These are phyloP conservation scores for Crithidia thermophila DNA, from an alignment of 208 protist species.

Conservation along the genomic window DNA sequence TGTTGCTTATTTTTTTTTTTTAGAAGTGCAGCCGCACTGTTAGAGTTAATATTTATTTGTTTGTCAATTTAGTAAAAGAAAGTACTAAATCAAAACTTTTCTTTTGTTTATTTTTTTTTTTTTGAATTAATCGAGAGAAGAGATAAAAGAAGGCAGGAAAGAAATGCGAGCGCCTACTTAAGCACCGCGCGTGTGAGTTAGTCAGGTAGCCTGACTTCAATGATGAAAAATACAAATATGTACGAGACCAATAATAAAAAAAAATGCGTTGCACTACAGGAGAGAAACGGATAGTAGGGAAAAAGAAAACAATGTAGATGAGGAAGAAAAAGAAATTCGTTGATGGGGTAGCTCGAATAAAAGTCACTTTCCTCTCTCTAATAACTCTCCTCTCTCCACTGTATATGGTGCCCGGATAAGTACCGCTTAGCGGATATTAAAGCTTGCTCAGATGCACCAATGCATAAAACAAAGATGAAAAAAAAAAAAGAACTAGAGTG, in stretches of 20 bases:
- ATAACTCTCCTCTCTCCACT: too few relatives aligned
- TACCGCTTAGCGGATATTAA: too few relatives aligned
- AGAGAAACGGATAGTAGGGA: background rate
- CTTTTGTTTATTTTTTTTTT: constrained; percentile 17
- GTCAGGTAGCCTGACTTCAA: too few relatives aligned
- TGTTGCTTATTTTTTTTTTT: too few relatives aligned
- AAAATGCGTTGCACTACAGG: too few relatives aligned
- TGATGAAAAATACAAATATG: background rate
- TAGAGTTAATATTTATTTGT: too few relatives aligned
- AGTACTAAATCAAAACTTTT: background rate
- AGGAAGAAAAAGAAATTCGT: background rate
- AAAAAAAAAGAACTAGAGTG: too few relatives aligned
- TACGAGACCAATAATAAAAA: background rate
- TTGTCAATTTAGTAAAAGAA: background rate
- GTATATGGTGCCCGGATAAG: too few relatives aligned
- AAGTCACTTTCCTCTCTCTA: too few relatives aligned
- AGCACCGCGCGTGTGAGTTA: too few relatives aligned
- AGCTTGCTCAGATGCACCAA: background rate
- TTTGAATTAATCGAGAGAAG: background rate
- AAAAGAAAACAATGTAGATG: background rate
- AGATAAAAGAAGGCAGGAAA: background rate
- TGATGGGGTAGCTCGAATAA: too few relatives aligned
- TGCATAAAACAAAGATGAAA: background rate
- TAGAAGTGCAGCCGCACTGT: too few relatives aligned
- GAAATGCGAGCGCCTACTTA: background rate